Evolutionary conservation across 441 rosid species (phyloP).

Genomic region (Corymbia citriodora): DNA sequence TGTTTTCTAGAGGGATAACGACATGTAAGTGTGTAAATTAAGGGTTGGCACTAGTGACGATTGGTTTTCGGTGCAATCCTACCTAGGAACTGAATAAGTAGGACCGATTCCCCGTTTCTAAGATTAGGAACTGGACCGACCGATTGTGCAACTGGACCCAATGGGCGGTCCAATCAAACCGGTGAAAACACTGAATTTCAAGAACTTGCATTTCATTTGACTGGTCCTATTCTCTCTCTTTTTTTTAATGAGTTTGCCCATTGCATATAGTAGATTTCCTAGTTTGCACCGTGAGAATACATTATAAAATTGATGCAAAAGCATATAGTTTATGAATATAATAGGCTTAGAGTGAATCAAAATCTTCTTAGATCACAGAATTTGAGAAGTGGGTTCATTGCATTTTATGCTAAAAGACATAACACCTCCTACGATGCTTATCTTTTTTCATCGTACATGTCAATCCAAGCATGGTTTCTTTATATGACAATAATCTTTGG

Average conservation of each 20-base stretch:
- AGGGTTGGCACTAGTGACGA: background rate
- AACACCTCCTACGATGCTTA: background rate
- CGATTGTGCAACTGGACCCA: fast-evolving
- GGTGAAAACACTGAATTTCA: background rate
- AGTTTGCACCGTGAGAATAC: background rate
- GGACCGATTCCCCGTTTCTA: fast-evolving
- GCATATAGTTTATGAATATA: background rate
- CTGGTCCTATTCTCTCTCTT: fast-evolving
- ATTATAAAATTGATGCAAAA: background rate
- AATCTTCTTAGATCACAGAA: slow-evolving; percentile 17
- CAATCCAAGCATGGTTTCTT: background rate
- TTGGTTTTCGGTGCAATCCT: background rate
- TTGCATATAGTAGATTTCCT: background rate
- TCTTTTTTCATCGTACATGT: background rate
- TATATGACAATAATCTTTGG: background rate
- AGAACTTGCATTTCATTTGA: background rate
- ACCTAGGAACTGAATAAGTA: fast-evolving
- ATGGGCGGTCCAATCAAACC: background rate
- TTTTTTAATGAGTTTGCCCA: background rate
- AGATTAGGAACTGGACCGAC: fast-evolving
- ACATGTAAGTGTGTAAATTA: background rate
- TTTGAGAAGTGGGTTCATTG: slow-evolving; percentile 20
- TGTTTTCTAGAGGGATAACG: background rate
- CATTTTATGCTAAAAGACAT: background rate
- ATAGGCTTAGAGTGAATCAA: background rate